Evolutionary conservation across 139 green algal genomes (phyloP), one percentile per base, ranked within the genome.

Genomic region (Diplosphaera chodatii): DNA sequence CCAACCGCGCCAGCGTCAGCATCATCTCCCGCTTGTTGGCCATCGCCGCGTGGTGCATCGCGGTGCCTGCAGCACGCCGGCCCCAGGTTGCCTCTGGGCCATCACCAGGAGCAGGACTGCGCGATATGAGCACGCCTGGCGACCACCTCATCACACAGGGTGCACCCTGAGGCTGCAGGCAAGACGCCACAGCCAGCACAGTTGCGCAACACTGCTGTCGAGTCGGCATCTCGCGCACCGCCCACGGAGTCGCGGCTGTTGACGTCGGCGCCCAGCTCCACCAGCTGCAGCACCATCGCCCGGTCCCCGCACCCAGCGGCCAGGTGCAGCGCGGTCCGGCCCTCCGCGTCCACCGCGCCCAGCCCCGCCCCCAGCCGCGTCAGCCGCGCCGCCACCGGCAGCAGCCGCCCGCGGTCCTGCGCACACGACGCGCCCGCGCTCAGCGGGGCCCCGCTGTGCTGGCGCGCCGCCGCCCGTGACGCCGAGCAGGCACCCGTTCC

Each of bases 11-110:
- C 48, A 90, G 66, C 18, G 73, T 68, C 55, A 86, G 86, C 84
- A 90, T 90, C 80, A 85, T 89, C 32, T 90, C 84, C 79, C 88
- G 83, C 75, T 89, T 87, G 69, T 85, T 84, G n/a, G 84, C 83
- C 84, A 90, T 90, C 30, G 84, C 84, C 32, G 84, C 84, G 40
- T 90, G 84, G 69, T 90, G 84, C 84, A 90, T 89, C 18, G 84
- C 71, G 2, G 84, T 90, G 72, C 84, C 83, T 83, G 68, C 64
- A 65, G 23, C 29, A 0, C 1, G 67, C 48, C 48, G 16, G n/a
- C n/a, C n/a, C n/a, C n/a, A n/a, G n/a, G n/a, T n/a, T n/a, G n/a
- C n/a, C n/a, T n/a, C n/a, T n/a, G n/a, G n/a, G n/a, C n/a, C n/a
- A n/a, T n/a, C n/a, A n/a, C n/a, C n/a, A n/a, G n/a, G n/a, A n/a